These are phyloP conservation scores for Cystofilobasidium capitatum DNA, from an alignment of 768 basidiomycete genomes.

Conservation along the genomic window DNA sequence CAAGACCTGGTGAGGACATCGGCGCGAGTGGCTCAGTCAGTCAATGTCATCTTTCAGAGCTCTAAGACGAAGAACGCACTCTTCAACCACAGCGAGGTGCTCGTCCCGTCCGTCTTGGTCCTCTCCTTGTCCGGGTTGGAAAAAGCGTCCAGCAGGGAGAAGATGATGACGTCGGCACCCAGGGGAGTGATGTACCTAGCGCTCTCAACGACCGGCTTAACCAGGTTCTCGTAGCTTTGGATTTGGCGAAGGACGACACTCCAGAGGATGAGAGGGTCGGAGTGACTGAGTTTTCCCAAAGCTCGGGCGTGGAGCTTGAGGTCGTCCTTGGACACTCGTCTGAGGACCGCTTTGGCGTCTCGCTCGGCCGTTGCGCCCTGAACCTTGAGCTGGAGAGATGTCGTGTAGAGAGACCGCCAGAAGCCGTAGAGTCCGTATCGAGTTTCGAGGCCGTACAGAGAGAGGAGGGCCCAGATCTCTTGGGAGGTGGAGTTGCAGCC, in stretches of 20 bases:
- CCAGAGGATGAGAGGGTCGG: conserved; percentile 88
- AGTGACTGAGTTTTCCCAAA: conserved; percentile 85
- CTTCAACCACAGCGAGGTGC: conserved; percentile 81
- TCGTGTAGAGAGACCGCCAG: conserved; percentile 53
- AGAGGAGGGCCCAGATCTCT: conserved; percentile 84
- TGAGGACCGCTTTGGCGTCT: conserved; percentile 78
- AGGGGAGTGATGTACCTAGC: conserved; percentile 80
- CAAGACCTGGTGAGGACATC: conserved; percentile 53
- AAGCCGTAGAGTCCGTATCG: conserved; percentile 93
- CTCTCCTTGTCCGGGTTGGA: conserved; percentile 70
- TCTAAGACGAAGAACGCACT: conserved; percentile 61
- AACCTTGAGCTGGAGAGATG: conserved; percentile 39
- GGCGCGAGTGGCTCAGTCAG: background rate
- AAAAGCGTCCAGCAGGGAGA: conserved; percentile 73
- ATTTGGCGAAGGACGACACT: conserved; percentile 81
- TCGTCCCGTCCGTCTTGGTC: conserved; percentile 85
- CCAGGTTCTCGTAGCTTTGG: conserved; percentile 91
- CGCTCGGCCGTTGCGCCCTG: conserved; percentile 73
- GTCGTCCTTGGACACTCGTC: conserved; percentile 60
- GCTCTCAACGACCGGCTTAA: conserved; percentile 77
- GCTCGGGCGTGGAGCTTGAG: conserved; percentile 74
- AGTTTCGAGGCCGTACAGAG: conserved; percentile 61
- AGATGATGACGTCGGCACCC: conserved; percentile 88
- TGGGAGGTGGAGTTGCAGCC: conserved; percentile 72
- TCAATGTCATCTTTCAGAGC: too few species aligned